Conservation (phyloP, 345 rosid species). For the Viola odorata region DNA sequence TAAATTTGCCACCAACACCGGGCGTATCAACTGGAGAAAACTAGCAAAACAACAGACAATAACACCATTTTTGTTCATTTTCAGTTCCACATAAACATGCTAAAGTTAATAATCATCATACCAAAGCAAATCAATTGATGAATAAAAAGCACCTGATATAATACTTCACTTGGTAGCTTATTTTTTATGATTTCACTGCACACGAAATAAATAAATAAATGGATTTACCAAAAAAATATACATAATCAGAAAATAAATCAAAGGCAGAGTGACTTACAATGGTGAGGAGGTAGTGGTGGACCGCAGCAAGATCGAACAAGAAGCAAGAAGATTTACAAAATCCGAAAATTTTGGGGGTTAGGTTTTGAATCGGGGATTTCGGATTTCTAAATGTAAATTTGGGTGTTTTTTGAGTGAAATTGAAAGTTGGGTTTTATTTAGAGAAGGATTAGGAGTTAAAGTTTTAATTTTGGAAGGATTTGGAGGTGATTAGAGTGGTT, state of each 20-base stretch:
- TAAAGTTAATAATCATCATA: not conserved
- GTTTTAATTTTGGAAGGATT: no score
- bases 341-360: no score
- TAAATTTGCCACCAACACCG: no score
- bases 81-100: not conserved
- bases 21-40: slow-evolving; percentile 89
- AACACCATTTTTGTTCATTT: not conserved
- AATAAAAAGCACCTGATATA: slow-evolving; percentile 57
- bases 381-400: no score
- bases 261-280: slow-evolving; percentile 33
- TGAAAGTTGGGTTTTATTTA: no score
- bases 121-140: not conserved
- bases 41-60: slow-evolving; percentile 24
- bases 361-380: no score
- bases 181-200: slow-evolving; percentile 77
- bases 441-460: no score
- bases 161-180: slow-evolving; percentile 52
- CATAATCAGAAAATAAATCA: not conserved
- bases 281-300: slow-evolving; percentile 69
- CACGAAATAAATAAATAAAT: not conserved
- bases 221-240: not conserved
- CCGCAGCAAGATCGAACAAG: no score
- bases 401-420: no score
- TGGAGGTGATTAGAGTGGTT: no score
- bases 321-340: no score